These are phyloP conservation scores for Allium fistulosum DNA, from an alignment of 106 monocot species.

Conservation along the genomic window DNA sequence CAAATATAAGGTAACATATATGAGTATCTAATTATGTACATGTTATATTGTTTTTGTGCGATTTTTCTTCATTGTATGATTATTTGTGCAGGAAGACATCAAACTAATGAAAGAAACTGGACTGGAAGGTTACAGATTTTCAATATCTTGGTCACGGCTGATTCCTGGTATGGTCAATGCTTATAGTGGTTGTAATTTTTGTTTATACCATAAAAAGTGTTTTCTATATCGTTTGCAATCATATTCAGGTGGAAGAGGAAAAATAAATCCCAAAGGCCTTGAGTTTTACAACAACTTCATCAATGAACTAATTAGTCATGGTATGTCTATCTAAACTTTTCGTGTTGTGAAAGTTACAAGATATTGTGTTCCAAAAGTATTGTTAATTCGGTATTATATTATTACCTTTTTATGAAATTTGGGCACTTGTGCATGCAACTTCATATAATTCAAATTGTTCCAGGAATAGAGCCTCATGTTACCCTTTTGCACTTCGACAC, in stretches of 20 bases:
- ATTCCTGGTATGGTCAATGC: constrained; percentile 39
- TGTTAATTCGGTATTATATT: too few relatives aligned
- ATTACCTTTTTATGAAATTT: not conserved
- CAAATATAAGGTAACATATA: constrained; percentile 53
- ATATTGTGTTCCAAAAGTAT: not conserved
- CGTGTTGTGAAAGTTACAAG: not conserved
- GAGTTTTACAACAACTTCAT: constrained; percentile 65
- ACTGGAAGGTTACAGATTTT: constrained; percentile 61
- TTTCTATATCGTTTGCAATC: not conserved
- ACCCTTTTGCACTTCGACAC: constrained; percentile 53
- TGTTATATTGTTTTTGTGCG: not conserved
- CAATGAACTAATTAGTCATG: constrained; percentile 42
- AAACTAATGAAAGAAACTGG: constrained; percentile 53
- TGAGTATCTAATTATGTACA: not conserved
- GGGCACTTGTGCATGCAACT: not conserved
- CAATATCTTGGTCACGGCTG: constrained; percentile 75
- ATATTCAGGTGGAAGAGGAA: constrained; percentile 53
- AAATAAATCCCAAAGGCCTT: constrained; percentile 52
- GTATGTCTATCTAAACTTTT: constrained; percentile 16
- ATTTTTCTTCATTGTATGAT: not conserved
- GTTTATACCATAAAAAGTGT: not conserved
- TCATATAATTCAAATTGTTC: not conserved
- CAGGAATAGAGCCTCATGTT: constrained; percentile 69
- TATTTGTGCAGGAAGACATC: constrained; percentile 47
- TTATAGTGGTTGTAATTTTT: not conserved